phyloP scores from a whole-genome alignment of 148 eudicot species.

The Fagopyrum homotropicum region DNA sequence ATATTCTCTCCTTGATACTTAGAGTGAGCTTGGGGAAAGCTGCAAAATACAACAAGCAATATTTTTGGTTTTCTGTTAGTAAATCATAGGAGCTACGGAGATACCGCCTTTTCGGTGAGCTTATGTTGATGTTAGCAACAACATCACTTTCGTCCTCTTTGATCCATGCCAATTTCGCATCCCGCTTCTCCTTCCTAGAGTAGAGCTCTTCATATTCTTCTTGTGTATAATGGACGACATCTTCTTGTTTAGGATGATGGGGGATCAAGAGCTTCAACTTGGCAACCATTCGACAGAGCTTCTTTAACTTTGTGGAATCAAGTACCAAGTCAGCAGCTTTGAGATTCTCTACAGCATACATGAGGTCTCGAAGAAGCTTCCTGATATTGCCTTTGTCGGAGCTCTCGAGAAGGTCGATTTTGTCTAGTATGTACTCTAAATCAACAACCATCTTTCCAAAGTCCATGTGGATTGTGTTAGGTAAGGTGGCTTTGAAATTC shows the following conservation, averaged over 20 bases:
- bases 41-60: slow-evolving; percentile 5
- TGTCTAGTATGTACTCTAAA: background rate
- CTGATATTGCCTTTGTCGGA: background rate
- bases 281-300: background rate
- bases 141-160: background rate
- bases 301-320: background rate
- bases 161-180: background rate
- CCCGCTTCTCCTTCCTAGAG: background rate
- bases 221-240: background rate
- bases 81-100: background rate
- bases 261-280: background rate
- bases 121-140: background rate
- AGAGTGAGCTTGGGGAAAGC: background rate
- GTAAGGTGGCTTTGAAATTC: background rate
- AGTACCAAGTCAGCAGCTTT: background rate
- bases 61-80: background rate
- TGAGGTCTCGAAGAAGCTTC: background rate
- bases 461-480: background rate
- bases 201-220: too few species aligned
- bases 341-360: background rate
- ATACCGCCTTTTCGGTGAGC: background rate
- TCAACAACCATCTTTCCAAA: background rate
- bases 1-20: slow-evolving; percentile 22
- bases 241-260: background rate
- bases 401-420: background rate